Percentiles rank a stretch among this genome's conserved stretches.
Conservation (phyloP, 768 basidiomycete species). For the Candolleomyces efflorescens region DNA sequence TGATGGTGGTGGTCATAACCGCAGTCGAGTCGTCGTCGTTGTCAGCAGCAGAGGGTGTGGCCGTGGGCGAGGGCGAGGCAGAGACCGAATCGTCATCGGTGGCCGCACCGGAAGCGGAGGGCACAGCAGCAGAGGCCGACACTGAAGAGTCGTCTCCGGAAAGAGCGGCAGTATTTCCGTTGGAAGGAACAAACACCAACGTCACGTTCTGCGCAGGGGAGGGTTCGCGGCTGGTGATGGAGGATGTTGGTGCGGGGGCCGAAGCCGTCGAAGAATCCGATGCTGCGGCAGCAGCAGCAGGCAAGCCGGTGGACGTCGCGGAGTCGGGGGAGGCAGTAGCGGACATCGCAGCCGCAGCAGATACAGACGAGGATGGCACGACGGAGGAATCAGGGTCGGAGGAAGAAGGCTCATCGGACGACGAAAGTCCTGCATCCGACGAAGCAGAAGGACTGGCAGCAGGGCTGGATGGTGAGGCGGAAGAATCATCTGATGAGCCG, state of each 20-base stretch:
- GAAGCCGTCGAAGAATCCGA: neutral
- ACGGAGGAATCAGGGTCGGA: too few species aligned
- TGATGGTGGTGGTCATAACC: neutral
- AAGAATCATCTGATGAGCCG: neutral
- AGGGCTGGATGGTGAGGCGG: neutral
- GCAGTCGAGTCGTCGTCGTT: neutral
- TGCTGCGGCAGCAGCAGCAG: too few species aligned
- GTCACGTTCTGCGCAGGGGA: slow-evolving; percentile 40
- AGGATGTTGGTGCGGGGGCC: slow-evolving; percentile 8
- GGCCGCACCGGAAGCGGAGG: neutral
- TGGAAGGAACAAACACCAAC: slow-evolving; percentile 45
- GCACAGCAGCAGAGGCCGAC: neutral
- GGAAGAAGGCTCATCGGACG: neutral
- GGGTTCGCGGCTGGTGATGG: slow-evolving; percentile 17
- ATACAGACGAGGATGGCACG: neutral
- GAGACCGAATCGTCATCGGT: neutral
- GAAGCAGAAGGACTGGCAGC: neutral
- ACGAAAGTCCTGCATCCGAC: neutral
- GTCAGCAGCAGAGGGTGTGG: neutral
- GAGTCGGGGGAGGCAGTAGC: neutral
- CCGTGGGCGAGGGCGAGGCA: neutral
- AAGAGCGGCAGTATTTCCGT: slow-evolving; percentile 20
- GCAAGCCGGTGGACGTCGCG: neutral
- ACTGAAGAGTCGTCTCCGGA: slow-evolving; percentile 14
- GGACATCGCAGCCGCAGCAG: neutral